These are phyloP conservation scores for Pontederia paniculata DNA, from an alignment of 176 grass and related monocot species.

Conservation along the genomic window DNA sequence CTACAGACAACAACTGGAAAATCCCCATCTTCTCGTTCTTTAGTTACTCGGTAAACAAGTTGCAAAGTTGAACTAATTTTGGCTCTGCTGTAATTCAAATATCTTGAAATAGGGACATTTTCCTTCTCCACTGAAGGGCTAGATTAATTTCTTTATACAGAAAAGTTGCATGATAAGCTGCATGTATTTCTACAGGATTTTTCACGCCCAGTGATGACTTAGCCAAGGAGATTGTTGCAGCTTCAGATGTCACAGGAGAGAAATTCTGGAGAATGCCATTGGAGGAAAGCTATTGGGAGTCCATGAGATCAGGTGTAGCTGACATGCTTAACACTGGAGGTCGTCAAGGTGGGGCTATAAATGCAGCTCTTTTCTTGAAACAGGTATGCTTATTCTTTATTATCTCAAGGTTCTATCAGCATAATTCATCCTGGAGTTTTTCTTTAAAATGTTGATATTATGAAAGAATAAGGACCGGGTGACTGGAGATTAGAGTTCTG, in stretches of 20 bases:
- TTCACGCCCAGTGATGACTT: constrained; percentile 85
- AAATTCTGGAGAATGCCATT: constrained; percentile 93
- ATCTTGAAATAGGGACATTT: no score
- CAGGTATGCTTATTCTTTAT: constrained; percentile 41
- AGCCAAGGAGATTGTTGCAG: constrained; percentile 62
- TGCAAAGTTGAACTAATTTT: no score
- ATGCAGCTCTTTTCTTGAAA: constrained; percentile 80
- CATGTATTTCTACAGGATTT: constrained; percentile 34
- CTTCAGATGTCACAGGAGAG: constrained; percentile 73
- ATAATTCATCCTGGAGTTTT: no score
- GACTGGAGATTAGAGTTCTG: no score
- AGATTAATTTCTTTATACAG: no score
- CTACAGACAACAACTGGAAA: no score
- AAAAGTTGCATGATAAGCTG: not conserved
- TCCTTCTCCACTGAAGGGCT: no score
- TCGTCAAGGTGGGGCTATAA: constrained; percentile 79
- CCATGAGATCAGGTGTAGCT: constrained; percentile 84
- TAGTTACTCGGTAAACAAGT: no score
- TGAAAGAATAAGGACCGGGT: no score
- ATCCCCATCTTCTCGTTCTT: no score
- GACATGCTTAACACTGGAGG: constrained; percentile 93
- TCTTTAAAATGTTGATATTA: no score
- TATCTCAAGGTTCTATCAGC: not conserved
- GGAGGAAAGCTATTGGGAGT: constrained; percentile 95
- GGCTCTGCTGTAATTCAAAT: no score